phyloP scores from a whole-genome alignment of 108 stramenopile species.

The Cyclotella baltica region DNA sequence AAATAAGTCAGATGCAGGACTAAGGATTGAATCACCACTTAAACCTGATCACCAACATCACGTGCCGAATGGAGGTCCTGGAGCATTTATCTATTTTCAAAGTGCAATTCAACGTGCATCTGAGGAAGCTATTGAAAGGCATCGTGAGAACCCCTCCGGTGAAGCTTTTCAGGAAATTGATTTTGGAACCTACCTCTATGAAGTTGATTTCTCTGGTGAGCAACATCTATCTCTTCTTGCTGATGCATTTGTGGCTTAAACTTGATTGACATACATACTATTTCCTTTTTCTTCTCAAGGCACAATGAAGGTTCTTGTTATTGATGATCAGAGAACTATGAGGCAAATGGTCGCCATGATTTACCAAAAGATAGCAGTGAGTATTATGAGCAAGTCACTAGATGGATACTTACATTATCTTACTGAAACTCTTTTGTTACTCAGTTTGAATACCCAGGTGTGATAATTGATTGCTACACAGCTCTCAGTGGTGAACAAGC shows the following conservation, averaged over 20 bases:
- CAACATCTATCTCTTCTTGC: not conserved
- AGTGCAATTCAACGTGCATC: constrained; percentile 50
- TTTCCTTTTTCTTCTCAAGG: too few species aligned
- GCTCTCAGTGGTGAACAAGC: constrained; percentile 52
- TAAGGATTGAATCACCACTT: constrained; percentile 37
- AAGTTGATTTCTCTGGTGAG: constrained; percentile 33
- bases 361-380: constrained; percentile 43
- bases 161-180: constrained; percentile 42
- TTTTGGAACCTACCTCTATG: constrained; percentile 42
- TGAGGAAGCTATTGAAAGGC: constrained; percentile 38
- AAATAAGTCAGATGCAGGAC: constrained; percentile 19
- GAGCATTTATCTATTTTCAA: constrained; percentile 47
- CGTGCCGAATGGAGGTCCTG: constrained; percentile 42
- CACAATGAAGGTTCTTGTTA: constrained; percentile 44
- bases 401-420: not conserved
- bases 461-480: constrained; percentile 45
- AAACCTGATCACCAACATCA: constrained; percentile 17
- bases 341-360: constrained; percentile 59
- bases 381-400: not conserved
- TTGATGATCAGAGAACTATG: constrained; percentile 58
- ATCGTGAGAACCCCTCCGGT: constrained; percentile 42
- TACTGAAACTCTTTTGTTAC: not conserved
- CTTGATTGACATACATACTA: too few species aligned
- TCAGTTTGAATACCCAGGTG: constrained; percentile 30
- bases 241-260: too few species aligned